Conservation (phyloP, 2,329 filamentous ascomycete species). For the Scedosporium apiospermum region DNA sequence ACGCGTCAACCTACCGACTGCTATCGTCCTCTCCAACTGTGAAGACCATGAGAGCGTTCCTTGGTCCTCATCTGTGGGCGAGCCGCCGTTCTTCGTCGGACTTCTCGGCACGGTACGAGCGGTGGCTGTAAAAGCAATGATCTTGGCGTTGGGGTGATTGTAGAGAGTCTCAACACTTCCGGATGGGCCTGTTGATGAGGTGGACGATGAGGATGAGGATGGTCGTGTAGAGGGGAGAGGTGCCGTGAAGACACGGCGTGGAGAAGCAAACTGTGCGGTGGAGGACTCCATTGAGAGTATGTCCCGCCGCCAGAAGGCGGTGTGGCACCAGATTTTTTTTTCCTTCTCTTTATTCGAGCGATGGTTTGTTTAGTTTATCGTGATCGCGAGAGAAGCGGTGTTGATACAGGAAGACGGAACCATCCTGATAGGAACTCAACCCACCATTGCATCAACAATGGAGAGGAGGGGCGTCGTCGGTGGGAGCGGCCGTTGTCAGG, state of each 20-base stretch:
- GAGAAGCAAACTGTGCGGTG: constrained; percentile 15
- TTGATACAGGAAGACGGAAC: neutral
- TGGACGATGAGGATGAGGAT: constrained; percentile 14
- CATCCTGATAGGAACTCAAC: neutral
- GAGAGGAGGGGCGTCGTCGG: neutral
- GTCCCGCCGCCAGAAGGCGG: neutral
- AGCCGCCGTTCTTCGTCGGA: constrained; percentile 19
- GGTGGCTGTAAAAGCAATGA: constrained; percentile 44
- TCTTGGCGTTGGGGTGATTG: constrained; percentile 62
- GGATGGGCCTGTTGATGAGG: constrained; percentile 13
- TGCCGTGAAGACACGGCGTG: constrained; percentile 28
- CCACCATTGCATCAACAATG: neutral
- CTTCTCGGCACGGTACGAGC: constrained; percentile 17
- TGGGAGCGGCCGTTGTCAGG: neutral
- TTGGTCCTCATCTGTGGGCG: constrained; percentile 30
- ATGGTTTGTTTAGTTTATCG: neutral
- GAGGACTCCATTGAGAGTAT: constrained; percentile 1
- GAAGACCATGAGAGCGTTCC: constrained; percentile 61
- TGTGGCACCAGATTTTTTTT: neutral
- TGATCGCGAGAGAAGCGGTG: neutral
- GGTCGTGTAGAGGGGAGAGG: constrained; percentile 18
- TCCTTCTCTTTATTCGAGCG: neutral
- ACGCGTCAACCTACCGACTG: constrained; percentile 48
- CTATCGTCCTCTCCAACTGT: constrained; percentile 70
- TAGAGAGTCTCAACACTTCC: constrained; percentile 60